Base-by-base conservation (phyloP, 176 grass and related monocot species). In the Lolium multiflorum region DNA sequence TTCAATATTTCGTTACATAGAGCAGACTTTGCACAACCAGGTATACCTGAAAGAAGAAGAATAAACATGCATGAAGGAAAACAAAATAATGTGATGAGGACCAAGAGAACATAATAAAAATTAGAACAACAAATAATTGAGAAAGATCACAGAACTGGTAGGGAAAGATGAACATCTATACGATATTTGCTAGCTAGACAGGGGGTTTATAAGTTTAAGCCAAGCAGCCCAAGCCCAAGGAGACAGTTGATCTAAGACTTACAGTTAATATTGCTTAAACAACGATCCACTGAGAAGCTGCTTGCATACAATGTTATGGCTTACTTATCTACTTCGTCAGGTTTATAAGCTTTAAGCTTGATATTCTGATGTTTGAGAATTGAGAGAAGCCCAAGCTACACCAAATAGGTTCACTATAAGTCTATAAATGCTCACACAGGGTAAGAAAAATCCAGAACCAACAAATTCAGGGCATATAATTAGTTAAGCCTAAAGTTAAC, bases 11-110 rank as follows among this genome's bases (percentile, higher is more conserved):
- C 93, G 64, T 90, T 98, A 84, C 93, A 98, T 39, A 98, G 67
- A 85, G 88, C 91, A 61, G 93, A 95, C 87, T 98, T 98, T 59
- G 95, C 95, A 93, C 95, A 98, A 58, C 95, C 95, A 81, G 95
- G 95, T 91, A 98, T 93, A 81, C 95, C 95, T 98, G 81, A 76
- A 84, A 90, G 43, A 51, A 67, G 13, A 86, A 41, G 6, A 52
- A 75, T 59, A 89, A 81, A 17, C 49, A 74, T 83, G 39, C 39
- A 41, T 50, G 17, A 68, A 26, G 5, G 56, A 61, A 14, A 78
- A 50, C 49, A 74, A 11, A 75, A 14, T 20, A 81, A 48, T 72
- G 35, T 77, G 81, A 63, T 6, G 22, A 63, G 22, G 60, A 63
- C 60, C 60, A 63, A 63, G 60, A 63, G 60, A 63, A 62, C 60